Percentiles rank a stretch among this genome's conserved stretches.
Conservation (phyloP, 179 eudicot genomes). For the Monotropa hypopitys region DNA sequence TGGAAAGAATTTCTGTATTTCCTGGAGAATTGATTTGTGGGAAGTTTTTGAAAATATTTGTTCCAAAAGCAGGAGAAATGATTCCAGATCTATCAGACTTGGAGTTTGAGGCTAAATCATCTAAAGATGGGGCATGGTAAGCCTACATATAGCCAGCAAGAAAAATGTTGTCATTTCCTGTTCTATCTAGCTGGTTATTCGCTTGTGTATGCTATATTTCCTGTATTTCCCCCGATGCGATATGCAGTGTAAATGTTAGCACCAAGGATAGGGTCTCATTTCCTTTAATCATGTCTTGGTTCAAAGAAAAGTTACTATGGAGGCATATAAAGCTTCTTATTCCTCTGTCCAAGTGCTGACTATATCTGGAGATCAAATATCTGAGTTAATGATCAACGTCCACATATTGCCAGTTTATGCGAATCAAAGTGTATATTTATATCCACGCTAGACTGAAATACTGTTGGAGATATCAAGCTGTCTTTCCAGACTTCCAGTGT, state of each 20-base stretch:
- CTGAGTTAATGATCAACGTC: not conserved
- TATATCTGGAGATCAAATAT: not conserved
- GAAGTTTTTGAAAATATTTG: not conserved
- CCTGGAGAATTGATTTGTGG: not conserved
- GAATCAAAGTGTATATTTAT: not conserved
- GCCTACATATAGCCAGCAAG: slow-evolving; percentile 4
- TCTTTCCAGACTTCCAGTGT: not conserved
- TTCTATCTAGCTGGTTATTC: not conserved
- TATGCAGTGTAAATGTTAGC: not conserved
- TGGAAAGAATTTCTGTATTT: not conserved
- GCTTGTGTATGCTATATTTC: slow-evolving; percentile 1
- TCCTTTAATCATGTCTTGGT: not conserved
- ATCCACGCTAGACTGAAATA: not conserved
- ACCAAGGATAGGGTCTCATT: not conserved
- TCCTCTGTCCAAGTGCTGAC: not conserved
- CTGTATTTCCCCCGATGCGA: not conserved
- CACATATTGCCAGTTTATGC: not conserved
- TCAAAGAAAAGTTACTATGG: not conserved
- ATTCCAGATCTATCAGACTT: slow-evolving; percentile 42
- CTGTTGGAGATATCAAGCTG: not conserved
- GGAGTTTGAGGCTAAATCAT: slow-evolving; percentile 81
- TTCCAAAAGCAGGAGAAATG: slow-evolving; percentile 31
- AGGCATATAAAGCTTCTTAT: not conserved
- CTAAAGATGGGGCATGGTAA: slow-evolving; percentile 86
- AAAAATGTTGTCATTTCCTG: slow-evolving; percentile 9